Conservation (phyloP, 2,329 filamentous ascomycete species). For the Hypoxylon sp. region DNA sequence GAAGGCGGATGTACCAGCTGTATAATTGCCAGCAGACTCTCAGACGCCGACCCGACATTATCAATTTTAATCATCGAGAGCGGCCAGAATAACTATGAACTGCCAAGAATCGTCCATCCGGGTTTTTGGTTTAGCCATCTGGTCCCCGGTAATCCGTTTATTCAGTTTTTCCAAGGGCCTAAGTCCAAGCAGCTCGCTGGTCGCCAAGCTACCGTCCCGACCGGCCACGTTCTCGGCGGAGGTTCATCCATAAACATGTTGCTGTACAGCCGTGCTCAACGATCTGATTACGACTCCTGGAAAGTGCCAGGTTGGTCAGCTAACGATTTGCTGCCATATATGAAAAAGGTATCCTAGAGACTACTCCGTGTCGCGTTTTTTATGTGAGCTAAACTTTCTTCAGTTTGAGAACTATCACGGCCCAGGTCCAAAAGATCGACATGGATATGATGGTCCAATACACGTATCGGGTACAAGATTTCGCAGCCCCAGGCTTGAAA, state of each 20-base stretch:
- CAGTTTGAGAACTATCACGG: conserved; percentile 71
- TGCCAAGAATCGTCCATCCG: conserved; percentile 8
- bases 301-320: conserved; percentile 50
- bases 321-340: conserved; percentile 46
- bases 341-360: conserved; percentile 58
- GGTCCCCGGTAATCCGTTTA: conserved; percentile 16
- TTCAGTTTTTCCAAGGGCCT: conserved; percentile 9
- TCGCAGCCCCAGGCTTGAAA: conserved; percentile 57
- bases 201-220: conserved; percentile 29
- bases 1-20: conserved; percentile 41
- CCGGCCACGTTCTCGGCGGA: conserved; percentile 65
- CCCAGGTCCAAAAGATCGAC: conserved; percentile 59
- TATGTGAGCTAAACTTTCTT: conserved; percentile 40
- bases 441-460: conserved; percentile 70
- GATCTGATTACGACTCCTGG: conserved; percentile 53
- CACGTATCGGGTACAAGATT: conserved; percentile 67
- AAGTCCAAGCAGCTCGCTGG: conserved; percentile 25
- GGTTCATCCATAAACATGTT: conserved; percentile 66
- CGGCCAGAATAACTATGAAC: conserved; percentile 34
- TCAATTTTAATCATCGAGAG: conserved; percentile 42
- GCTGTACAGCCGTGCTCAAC: conserved; percentile 56
- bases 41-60: conserved; percentile 41
- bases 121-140: conserved; percentile 19
- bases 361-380: conserved; percentile 50
- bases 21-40: conserved; percentile 42